These are phyloP conservation scores for Fusarium falciforme DNA, from an alignment of 2,329 filamentous ascomycete species.

Conservation along the genomic window DNA sequence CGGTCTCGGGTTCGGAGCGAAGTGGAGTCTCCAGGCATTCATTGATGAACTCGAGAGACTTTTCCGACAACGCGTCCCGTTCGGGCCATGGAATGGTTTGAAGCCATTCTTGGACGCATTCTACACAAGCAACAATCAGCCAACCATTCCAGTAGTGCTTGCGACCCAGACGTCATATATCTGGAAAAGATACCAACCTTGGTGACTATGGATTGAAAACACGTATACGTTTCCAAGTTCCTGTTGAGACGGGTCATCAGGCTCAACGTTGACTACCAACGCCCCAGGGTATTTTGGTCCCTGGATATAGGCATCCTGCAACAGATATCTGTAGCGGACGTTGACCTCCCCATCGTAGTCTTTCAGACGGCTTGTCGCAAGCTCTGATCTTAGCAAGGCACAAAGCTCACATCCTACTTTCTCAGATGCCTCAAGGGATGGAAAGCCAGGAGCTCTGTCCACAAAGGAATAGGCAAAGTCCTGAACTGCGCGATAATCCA, in stretches of 20 bases:
- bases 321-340: not conserved
- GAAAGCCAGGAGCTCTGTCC: not conserved
- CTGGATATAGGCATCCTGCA: not conserved
- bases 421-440: not conserved
- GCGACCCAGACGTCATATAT: not conserved
- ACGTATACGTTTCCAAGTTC: not conserved
- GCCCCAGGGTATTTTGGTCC: not conserved
- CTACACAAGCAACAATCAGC: not conserved
- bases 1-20: not conserved
- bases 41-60: not conserved
- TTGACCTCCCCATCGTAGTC: not conserved
- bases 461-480: not conserved
- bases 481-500: not conserved
- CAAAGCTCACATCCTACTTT: not conserved
- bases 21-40: not conserved
- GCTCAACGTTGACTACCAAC: not conserved
- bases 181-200: not conserved
- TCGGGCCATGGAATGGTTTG: not conserved
- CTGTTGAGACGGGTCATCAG: not conserved
- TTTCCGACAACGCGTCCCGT: not conserved
- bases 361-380: not conserved
- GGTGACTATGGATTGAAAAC: not conserved
- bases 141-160: not conserved
- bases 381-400: not conserved
- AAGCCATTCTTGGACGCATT: not conserved